A percentile compares a stretch with the other conserved stretches of the same genome.
Evolutionary conservation across 768 basidiomycete genomes (phyloP).

Genomic region (Russula foetens): DNA sequence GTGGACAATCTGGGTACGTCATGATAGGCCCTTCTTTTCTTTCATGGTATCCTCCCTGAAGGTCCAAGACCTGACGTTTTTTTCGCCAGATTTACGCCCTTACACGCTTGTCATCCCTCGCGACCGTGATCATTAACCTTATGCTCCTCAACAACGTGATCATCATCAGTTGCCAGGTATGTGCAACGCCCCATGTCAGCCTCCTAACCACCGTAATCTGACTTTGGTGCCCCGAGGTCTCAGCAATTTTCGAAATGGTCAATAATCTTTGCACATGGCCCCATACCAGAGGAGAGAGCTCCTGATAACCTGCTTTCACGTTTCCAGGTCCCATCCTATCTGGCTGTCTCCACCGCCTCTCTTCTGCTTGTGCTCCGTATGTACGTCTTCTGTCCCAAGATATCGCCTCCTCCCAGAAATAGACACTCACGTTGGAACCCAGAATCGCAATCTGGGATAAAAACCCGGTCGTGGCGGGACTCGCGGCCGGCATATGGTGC

Average conservation of each 20-base stretch:
- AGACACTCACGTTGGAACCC: neutral
- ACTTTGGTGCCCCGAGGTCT: neutral
- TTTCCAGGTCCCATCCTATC: neutral
- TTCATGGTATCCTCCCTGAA: no score
- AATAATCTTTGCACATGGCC: neutral
- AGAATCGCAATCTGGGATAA: neutral
- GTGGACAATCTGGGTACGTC: conserved; percentile 3
- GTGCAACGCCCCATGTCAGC: neutral
- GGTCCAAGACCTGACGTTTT: no score
- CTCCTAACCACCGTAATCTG: neutral
- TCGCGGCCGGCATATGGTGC: no score
- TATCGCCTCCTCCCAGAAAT: neutral
- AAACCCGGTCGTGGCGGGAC: no score
- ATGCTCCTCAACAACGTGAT: neutral
- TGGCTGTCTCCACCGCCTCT: neutral
- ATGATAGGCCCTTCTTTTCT: neutral
- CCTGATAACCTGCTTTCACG: neutral
- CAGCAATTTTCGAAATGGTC: neutral
- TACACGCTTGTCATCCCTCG: neutral
- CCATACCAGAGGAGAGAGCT: neutral
- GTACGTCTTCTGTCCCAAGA: neutral
- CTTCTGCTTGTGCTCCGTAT: conserved; percentile 1
- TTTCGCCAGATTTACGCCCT: conserved; percentile 9
- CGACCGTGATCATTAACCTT: neutral
- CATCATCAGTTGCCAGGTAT: conserved; percentile 1